Evolutionary conservation across 2,329 filamentous ascomycete species (phyloP).

Genomic region (Pseudogymnoascus sp.): DNA sequence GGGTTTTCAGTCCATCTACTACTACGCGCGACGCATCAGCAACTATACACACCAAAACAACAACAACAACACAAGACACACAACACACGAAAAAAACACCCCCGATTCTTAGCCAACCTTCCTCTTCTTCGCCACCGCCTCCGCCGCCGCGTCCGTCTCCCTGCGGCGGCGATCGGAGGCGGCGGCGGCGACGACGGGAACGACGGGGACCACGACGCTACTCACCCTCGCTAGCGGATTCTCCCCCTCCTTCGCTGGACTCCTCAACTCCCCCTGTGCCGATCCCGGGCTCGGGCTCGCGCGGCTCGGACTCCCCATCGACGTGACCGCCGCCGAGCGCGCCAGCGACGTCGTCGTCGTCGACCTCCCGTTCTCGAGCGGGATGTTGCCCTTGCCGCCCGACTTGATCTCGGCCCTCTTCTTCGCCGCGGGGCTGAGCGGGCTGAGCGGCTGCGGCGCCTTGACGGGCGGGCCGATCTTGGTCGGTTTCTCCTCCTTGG

Average conservation of each 20-base stretch:
- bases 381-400: background rate
- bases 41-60: background rate
- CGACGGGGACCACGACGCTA: background rate
- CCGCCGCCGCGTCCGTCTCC: background rate
- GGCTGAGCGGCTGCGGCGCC: background rate
- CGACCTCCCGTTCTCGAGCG: background rate
- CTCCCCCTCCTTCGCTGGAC: background rate
- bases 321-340: too few species aligned
- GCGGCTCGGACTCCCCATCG: too few species aligned
- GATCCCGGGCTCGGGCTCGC: too few species aligned
- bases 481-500: constrained; percentile 20
- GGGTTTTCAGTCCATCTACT: too few species aligned
- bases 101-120: background rate
- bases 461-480: background rate
- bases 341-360: too few species aligned
- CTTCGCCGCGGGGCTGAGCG: background rate
- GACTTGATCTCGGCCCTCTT: background rate
- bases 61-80: too few species aligned
- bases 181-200: too few species aligned
- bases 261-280: background rate
- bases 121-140: background rate
- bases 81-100: too few species aligned
- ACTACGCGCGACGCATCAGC: background rate
- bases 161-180: background rate
- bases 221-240: background rate